Base-by-base conservation (phyloP, 805 yeast genomes). In the Wickerhamomyces pijperi region DNA sequence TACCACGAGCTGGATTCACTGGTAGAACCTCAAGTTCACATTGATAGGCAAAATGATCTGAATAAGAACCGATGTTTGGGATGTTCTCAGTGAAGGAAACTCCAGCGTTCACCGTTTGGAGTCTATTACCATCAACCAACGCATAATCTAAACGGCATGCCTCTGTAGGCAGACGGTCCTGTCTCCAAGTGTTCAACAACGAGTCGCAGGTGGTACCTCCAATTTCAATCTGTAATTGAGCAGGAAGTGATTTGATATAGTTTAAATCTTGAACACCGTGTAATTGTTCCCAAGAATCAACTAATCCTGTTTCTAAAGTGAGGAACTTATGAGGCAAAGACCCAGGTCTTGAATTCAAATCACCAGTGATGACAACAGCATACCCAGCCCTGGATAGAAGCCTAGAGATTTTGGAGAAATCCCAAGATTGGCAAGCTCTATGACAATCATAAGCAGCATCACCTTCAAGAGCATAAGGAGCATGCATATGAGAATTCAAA, bases 371-470 rank as follows among this genome's bases (percentile, higher is more conserved):
- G 23, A 92, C 71, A 1, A 84, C 90, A 1, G 88, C 81, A 56
- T 85, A 82, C 0, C 97, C 95, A 0, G 90, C 81, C 40, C 65
- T 67, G 35, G 68, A 66, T 35, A 88, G 70, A 29, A 77, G 58
- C 15, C 68, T 67, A 1, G 82, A 76, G 28, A 87, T 43, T 38
- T 75, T 72, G 28, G 92, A 71, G 56, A 92, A 74, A 56, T 88
- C 96, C 97, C 97, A 92, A 1, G 97, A 97, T 59, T 92, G 98
- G 42, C 92, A 74, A 0, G 96, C 78, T 36, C 98, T 66, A 54
- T 92, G 97, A 48, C 95, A 83, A 3, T 78, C 66, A 54, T 92
- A 92, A 3, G 88, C 82, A 2, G 94, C 94, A 58, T 87, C 95
- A 2, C 97, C 97, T 0, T 65, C 60, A 15, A 61, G 52, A 1